Evolutionary conservation across 2,329 filamentous ascomycete species (phyloP).

Genomic region (Hypoxylon sp.): DNA sequence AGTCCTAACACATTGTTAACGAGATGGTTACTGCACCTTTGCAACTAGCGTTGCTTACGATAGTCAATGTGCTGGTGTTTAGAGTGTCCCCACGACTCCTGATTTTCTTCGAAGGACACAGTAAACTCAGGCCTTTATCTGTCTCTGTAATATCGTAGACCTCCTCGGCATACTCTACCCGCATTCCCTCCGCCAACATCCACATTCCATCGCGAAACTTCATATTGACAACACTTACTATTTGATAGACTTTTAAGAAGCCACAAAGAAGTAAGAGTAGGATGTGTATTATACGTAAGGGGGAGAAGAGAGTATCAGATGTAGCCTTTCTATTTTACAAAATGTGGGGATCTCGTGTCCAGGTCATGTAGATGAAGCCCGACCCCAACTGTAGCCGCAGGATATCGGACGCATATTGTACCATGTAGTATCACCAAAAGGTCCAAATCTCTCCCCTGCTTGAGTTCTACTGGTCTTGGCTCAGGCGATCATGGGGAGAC

Average conservation of each 20-base stretch:
- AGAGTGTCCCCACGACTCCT: constrained; percentile 68
- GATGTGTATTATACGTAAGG: neutral
- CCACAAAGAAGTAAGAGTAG: neutral
- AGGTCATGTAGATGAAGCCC: constrained; percentile 14
- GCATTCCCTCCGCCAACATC: constrained; percentile 72
- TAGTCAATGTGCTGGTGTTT: constrained; percentile 68
- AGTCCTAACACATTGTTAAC: constrained; percentile 59
- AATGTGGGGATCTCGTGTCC: constrained; percentile 19
- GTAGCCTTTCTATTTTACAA: constrained; percentile 13
- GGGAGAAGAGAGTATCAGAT: neutral
- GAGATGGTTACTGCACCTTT: neutral
- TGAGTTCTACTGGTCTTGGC: constrained; percentile 21
- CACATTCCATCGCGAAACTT: constrained; percentile 78
- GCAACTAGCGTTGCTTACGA: constrained; percentile 56
- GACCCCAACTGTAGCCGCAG: constrained; percentile 34
- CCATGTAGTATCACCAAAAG: constrained; percentile 22
- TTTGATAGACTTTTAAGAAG: neutral
- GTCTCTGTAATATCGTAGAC: constrained; percentile 67
- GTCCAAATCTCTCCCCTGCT: constrained; percentile 9
- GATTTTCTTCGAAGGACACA: constrained; percentile 72
- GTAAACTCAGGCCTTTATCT: constrained; percentile 65
- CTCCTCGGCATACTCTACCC: constrained; percentile 76
- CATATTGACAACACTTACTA: constrained; percentile 58
- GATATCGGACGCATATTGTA: constrained; percentile 31
- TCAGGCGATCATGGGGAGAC: constrained; percentile 32